A percentile compares a stretch with the other conserved stretches of the same genome.
These are phyloP conservation scores for Penicillium sp. DNA, from an alignment of 2,329 filamentous ascomycete species.

Conservation along the genomic window DNA sequence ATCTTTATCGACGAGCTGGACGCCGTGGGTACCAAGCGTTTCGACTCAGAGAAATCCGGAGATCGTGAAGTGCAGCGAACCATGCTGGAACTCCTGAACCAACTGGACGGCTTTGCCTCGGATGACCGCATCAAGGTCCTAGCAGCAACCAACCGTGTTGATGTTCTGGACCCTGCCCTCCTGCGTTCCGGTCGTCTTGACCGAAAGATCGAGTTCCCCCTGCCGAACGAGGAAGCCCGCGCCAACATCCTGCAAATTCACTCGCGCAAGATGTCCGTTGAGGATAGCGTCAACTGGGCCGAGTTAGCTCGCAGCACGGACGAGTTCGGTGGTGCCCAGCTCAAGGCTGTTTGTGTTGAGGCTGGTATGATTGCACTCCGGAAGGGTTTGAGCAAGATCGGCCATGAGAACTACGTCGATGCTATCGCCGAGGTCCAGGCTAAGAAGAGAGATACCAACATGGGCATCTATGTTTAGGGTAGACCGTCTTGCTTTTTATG, in stretches of 20 bases:
- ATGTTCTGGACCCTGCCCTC: constrained; percentile 87
- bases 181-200: constrained; percentile 89
- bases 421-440: constrained; percentile 86
- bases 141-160: constrained; percentile 89
- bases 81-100: constrained; percentile 97
- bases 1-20: constrained; percentile 99
- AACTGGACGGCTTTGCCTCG: constrained; percentile 95
- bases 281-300: constrained; percentile 89
- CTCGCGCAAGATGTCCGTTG: constrained; percentile 96
- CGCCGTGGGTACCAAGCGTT: constrained; percentile 97
- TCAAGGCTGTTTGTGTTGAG: constrained; percentile 98
- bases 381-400: constrained; percentile 92
- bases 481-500: constrained; percentile 11
- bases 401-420: constrained; percentile 98
- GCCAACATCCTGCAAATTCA: constrained; percentile 98
- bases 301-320: constrained; percentile 95
- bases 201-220: constrained; percentile 95
- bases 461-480: constrained; percentile 45
- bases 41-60: constrained; percentile 97
- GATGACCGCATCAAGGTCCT: constrained; percentile 96
- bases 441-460: constrained; percentile 81
- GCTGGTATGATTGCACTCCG: constrained; percentile 98
- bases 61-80: constrained; percentile 97
- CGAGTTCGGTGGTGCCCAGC: constrained; percentile 94
- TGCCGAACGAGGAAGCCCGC: constrained; percentile 95